Percentiles rank a stretch among this genome's conserved stretches.
These are phyloP conservation scores for Lactarius akahatsu DNA, from an alignment of 768 basidiomycete genomes.

Conservation along the genomic window DNA sequence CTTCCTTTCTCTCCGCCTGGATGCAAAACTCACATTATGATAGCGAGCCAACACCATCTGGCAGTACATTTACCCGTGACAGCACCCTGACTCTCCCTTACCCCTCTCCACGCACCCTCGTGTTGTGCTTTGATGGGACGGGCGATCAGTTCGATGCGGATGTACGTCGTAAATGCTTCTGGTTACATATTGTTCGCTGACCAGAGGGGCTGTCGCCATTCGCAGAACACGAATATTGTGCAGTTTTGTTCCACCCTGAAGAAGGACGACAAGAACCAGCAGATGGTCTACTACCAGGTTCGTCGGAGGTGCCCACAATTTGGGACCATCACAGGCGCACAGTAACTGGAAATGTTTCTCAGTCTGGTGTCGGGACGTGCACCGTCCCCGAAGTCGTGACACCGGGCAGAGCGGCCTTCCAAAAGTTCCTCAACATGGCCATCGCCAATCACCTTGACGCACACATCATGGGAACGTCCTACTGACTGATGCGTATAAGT, in stretches of 20 bases:
- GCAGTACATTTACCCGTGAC: no score
- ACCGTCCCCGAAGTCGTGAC: conserved; percentile 61
- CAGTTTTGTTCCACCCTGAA: conserved; percentile 67
- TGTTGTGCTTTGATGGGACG: conserved; percentile 69
- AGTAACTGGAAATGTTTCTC: not conserved
- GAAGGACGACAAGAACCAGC: conserved; percentile 58
- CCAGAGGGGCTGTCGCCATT: not conserved
- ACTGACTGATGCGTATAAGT: not conserved
- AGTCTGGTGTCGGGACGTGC: conserved; percentile 77
- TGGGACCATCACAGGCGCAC: not conserved
- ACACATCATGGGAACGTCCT: conserved; percentile 62
- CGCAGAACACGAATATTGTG: conserved; percentile 73
- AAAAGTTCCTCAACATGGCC: conserved; percentile 58
- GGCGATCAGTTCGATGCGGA: conserved; percentile 69
- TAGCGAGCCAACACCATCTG: no score
- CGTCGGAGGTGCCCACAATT: not conserved
- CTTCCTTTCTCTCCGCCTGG: no score
- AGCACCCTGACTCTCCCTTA: no score
- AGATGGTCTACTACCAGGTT: conserved; percentile 78
- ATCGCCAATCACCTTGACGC: conserved; percentile 62
- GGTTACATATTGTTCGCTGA: not conserved
- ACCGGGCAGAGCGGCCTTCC: conserved; percentile 53
- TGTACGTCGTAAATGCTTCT: conserved; percentile 38
- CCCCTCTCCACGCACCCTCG: conserved; percentile 43
- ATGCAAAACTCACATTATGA: no score